Evolutionary conservation across 169 alveolate species (phyloP).

Genomic region (Pseudocohnilembus persalinus): DNA sequence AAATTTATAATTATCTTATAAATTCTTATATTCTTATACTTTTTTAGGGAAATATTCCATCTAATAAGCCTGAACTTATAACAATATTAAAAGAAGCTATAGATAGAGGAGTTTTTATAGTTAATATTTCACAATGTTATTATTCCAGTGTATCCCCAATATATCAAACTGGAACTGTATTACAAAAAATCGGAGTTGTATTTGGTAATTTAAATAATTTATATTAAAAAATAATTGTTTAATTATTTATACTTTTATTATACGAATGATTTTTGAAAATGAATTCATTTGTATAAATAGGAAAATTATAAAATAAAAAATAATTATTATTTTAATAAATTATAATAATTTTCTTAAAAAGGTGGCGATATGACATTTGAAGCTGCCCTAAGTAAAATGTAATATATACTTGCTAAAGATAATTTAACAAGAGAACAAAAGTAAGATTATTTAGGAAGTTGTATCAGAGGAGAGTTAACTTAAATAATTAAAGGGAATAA

Average conservation of each 20-base stretch:
- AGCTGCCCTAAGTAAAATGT: background rate
- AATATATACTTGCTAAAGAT: background rate
- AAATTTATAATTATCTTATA: background rate
- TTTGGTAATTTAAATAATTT: background rate
- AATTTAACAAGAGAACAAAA: too few species aligned
- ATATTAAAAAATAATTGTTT: too few species aligned
- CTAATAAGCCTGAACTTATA: conserved; percentile 9
- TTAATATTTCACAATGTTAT: conserved; percentile 83
- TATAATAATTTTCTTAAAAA: too few species aligned
- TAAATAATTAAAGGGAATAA: background rate
- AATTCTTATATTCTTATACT: background rate
- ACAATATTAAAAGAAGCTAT: conserved; percentile 57
- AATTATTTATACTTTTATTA: too few species aligned
- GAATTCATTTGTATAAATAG: too few species aligned
- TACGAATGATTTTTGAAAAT: too few species aligned
- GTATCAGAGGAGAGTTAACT: background rate
- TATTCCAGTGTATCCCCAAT: conserved; percentile 62
- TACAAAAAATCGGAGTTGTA: conserved; percentile 7
- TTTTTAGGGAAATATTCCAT: conserved; percentile 13
- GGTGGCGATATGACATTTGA: background rate
- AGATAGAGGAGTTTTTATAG: conserved; percentile 76
- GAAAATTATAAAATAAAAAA: too few species aligned
- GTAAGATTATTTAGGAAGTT: background rate
- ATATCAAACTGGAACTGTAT: conserved; percentile 25
- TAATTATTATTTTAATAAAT: too few species aligned